Percentiles rank a stretch among this genome's conserved stretches.
These are phyloP conservation scores for Vigna hirtella DNA, from an alignment of 306 rosid genomes.

Conservation along the genomic window DNA sequence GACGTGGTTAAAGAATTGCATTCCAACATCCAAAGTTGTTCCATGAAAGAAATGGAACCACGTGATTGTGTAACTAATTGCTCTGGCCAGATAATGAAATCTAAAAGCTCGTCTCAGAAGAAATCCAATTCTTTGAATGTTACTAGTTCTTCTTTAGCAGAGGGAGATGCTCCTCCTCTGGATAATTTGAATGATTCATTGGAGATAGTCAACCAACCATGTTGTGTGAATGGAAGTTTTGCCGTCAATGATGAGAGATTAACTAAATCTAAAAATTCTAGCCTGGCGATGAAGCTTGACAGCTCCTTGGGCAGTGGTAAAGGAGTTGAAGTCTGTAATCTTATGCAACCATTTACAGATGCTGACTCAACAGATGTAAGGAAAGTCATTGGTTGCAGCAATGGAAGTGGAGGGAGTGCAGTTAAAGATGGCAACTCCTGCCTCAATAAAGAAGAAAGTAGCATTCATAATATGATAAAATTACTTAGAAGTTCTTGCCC, in stretches of 20 bases:
- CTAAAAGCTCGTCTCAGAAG: constrained; percentile 52
- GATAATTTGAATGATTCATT: constrained; percentile 46
- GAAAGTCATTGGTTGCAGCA: constrained; percentile 40
- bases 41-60: constrained; percentile 48
- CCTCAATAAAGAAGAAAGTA: constrained; percentile 37
- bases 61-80: constrained; percentile 40
- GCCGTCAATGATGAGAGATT: constrained; percentile 43
- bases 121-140: constrained; percentile 46
- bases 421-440: constrained; percentile 36
- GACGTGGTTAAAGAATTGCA: constrained; percentile 51
- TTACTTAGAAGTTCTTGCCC: constrained; percentile 49
- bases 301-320: constrained; percentile 36
- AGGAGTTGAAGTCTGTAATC: constrained; percentile 39
- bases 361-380: constrained; percentile 32
- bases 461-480: constrained; percentile 29
- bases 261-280: constrained; percentile 54
- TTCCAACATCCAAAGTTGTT: constrained; percentile 45
- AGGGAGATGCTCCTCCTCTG: constrained; percentile 45
- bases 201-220: constrained; percentile 41
- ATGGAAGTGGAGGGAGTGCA: constrained; percentile 37
- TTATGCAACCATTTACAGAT: constrained; percentile 24
- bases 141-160: constrained; percentile 42
- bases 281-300: constrained; percentile 43
- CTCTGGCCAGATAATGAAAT: constrained; percentile 54
- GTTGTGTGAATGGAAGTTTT: constrained; percentile 38